Conservation (phyloP, 2,329 filamentous ascomycete species). For the Fusarium sp. region DNA sequence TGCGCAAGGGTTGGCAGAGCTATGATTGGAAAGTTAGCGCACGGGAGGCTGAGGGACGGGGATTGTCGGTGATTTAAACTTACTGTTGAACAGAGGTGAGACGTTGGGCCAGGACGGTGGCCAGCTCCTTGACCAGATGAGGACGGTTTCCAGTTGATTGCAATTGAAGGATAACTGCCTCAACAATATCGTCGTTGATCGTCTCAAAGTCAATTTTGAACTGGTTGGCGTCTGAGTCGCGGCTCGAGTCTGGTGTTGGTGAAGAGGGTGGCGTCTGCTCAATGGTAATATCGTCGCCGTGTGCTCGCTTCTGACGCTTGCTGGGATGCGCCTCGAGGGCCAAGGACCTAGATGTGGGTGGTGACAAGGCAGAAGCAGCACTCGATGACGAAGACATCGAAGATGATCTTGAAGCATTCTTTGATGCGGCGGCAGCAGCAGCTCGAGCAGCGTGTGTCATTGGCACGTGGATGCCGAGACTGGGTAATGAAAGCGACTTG, state of each 20-base stretch:
- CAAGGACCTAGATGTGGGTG: constrained; percentile 45
- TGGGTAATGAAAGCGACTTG: constrained; percentile 92
- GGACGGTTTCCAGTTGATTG: constrained; percentile 91
- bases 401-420: constrained; percentile 48
- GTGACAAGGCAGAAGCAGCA: constrained; percentile 46
- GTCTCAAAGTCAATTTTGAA: constrained; percentile 71
- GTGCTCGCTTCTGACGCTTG: constrained; percentile 83
- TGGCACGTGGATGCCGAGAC: constrained; percentile 89
- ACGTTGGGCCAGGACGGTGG: constrained; percentile 76
- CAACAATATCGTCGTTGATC: constrained; percentile 95
- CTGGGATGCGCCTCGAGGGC: constrained; percentile 53
- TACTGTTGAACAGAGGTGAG: constrained; percentile 92
- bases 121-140: constrained; percentile 93
- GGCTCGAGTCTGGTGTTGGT: constrained; percentile 45
- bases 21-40: constrained; percentile 54
- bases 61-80: constrained; percentile 51
- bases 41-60: constrained; percentile 17
- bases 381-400: constrained; percentile 41
- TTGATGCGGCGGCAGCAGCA: constrained; percentile 59
- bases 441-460: constrained; percentile 69
- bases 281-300: constrained; percentile 80
- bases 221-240: constrained; percentile 42
- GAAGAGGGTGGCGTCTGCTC: constrained; percentile 74
- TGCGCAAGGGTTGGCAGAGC: constrained; percentile 93
- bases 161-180: constrained; percentile 86